phyloP scores from a whole-genome alignment of 257 asterid genomes.

The Cordia subcordata region DNA sequence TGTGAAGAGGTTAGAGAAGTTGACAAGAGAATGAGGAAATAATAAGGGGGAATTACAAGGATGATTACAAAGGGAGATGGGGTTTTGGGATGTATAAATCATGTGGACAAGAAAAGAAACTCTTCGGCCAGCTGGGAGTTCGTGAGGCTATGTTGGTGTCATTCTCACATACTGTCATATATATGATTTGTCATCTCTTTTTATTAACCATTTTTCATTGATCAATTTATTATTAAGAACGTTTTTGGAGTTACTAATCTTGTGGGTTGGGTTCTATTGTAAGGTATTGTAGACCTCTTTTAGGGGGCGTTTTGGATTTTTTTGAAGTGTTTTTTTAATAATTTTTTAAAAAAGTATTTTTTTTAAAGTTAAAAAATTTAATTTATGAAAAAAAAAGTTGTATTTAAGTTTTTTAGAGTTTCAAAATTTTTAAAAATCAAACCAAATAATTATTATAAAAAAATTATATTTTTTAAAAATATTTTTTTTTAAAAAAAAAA shows the following conservation, averaged over 20 bases:
- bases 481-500: too few relatives aligned
- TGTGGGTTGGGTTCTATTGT: conserved; percentile 3
- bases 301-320: too few relatives aligned
- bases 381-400: too few relatives aligned
- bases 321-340: too few relatives aligned
- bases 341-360: too few relatives aligned
- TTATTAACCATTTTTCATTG: not conserved
- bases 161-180: too few relatives aligned
- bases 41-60: conserved; percentile 27
- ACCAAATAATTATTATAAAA: too few relatives aligned
- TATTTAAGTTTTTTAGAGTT: too few relatives aligned
- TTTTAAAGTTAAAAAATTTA: too few relatives aligned
- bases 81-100: conserved; percentile 19
- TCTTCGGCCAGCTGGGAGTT: conserved; percentile 5
- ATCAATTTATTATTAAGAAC: conserved; percentile 13
- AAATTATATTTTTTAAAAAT: too few relatives aligned
- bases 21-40: conserved; percentile 18
- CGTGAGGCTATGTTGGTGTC: conserved; percentile 13
- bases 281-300: not conserved
- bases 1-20: not conserved
- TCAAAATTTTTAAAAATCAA: too few relatives aligned
- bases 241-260: conserved; percentile 12
- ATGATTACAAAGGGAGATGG: conserved; percentile 23
- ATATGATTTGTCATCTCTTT: not conserved
- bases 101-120: conserved; percentile 13